A percentile compares a stretch with the other conserved stretches of the same genome.
Conservation (phyloP, 73 alveolate genomes). For the Tetrahymena thermophila region DNA sequence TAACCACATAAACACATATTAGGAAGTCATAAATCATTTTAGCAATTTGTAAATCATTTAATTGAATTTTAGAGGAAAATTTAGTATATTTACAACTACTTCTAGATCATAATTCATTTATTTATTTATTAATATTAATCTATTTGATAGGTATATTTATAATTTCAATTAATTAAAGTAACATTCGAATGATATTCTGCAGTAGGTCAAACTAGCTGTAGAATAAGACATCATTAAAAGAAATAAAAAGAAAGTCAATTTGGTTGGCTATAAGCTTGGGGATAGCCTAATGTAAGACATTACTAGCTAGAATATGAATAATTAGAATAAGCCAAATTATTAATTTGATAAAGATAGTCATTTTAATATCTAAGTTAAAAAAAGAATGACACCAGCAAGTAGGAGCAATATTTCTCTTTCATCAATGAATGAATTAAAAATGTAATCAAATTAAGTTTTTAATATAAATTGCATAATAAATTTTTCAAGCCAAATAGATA, state of each 20-base stretch:
- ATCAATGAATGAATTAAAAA: neutral
- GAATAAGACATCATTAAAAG: neutral
- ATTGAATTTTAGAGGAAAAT: neutral
- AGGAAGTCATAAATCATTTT: neutral
- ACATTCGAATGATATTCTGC: neutral
- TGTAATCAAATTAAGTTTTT: neutral
- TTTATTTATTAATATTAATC: neutral
- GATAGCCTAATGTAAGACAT: neutral
- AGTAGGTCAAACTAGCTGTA: neutral
- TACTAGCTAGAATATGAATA: neutral
- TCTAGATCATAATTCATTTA: neutral
- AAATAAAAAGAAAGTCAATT: neutral
- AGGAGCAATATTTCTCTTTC: neutral
- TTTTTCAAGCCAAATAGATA: no score
- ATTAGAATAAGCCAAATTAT: neutral
- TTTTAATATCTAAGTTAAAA: neutral
- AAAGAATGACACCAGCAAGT: neutral
- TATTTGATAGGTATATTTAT: neutral
- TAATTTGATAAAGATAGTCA: neutral
- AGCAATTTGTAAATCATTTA: neutral
- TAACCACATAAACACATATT: neutral
- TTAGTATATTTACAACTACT: neutral
- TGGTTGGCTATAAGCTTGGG: neutral
- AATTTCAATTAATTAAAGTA: neutral
- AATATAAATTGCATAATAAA: neutral